A percentile compares a stretch with the other conserved stretches of the same genome.
Evolutionary conservation across 1,284 basidiomycete genomes (phyloP).

Genomic region (Apiotrichum siamense): DNA sequence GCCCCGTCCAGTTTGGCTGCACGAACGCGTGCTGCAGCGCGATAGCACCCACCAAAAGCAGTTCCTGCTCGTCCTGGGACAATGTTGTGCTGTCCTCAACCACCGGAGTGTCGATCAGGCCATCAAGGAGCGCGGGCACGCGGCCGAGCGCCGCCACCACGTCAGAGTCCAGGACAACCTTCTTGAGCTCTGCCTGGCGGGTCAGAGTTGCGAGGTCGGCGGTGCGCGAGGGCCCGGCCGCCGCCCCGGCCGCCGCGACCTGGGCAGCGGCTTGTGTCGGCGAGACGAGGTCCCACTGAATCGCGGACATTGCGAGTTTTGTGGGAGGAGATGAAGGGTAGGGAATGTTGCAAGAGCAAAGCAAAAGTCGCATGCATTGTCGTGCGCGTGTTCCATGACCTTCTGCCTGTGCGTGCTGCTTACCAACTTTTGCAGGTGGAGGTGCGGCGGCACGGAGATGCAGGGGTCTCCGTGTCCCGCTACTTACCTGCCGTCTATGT

Average conservation of each 20-base stretch:
- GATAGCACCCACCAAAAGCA: slow-evolving; percentile 64
- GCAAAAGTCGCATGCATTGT: too few species aligned
- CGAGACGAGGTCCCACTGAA: slow-evolving; percentile 28
- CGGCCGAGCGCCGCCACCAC: slow-evolving; percentile 28
- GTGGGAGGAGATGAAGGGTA: background rate
- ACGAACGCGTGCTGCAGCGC: slow-evolving; percentile 83
- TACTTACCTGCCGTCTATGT: too few species aligned
- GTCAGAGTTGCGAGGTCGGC: slow-evolving; percentile 28
- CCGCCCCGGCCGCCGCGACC: background rate
- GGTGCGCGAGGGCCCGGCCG: slow-evolving; percentile 5
- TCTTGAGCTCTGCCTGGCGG: slow-evolving; percentile 41
- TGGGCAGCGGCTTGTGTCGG: background rate
- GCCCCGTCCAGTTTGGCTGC: slow-evolving; percentile 96
- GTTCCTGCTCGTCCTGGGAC: slow-evolving; percentile 48
- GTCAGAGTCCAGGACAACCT: slow-evolving; percentile 30
- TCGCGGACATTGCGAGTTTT: slow-evolving; percentile 15
- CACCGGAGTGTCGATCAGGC: slow-evolving; percentile 10
- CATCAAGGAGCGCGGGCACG: slow-evolving; percentile 22
- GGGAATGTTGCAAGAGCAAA: too few species aligned
- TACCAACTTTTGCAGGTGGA: slow-evolving; percentile 18
- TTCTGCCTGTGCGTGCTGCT: background rate
- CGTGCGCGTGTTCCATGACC: background rate
- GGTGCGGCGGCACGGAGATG: slow-evolving; percentile 5
- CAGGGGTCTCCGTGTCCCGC: slow-evolving; percentile 8
- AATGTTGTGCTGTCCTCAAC: background rate